Conservation (phyloP, 2,329 filamentous ascomycete species). For the Monosporascus ibericus region DNA sequence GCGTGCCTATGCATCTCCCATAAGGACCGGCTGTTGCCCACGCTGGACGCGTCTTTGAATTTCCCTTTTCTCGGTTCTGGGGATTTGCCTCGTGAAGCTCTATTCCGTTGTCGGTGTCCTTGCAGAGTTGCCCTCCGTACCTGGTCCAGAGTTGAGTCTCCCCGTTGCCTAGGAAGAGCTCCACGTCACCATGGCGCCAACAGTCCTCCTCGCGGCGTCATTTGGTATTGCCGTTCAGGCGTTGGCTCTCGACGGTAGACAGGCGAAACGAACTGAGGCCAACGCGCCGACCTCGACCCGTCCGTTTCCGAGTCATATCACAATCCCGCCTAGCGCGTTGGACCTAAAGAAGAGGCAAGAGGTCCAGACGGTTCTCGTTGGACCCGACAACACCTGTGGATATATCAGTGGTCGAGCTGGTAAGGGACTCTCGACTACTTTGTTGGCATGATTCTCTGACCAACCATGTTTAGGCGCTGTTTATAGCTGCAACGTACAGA, state of each 20-base stretch:
- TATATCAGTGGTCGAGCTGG: slow-evolving; percentile 36
- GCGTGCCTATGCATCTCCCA: background rate
- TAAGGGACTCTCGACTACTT: slow-evolving; percentile 13
- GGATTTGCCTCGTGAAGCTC: background rate
- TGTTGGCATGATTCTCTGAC: background rate
- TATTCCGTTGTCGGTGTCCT: background rate
- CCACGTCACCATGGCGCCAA: slow-evolving; percentile 16
- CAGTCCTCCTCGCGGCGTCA: slow-evolving; percentile 20
- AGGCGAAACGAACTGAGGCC: slow-evolving; percentile 28
- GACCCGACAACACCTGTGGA: slow-evolving; percentile 45
- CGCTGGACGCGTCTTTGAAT: background rate
- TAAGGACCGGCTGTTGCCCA: background rate
- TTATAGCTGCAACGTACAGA: slow-evolving; percentile 30
- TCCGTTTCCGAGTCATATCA: slow-evolving; percentile 33
- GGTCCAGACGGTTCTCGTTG: slow-evolving; percentile 35
- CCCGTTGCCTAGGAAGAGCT: background rate
- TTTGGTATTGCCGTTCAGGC: slow-evolving; percentile 30
- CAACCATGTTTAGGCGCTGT: slow-evolving; percentile 25
- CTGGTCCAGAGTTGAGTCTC: background rate
- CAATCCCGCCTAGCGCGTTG: slow-evolving; percentile 29
- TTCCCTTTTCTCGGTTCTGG: background rate
- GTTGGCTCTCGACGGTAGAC: slow-evolving; percentile 24
- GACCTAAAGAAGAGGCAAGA: slow-evolving; percentile 27
- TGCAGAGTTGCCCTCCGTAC: background rate
- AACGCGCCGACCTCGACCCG: slow-evolving; percentile 29